Base-by-base conservation (phyloP, 768 basidiomycete genomes). In the Leccinellum albellum region DNA sequence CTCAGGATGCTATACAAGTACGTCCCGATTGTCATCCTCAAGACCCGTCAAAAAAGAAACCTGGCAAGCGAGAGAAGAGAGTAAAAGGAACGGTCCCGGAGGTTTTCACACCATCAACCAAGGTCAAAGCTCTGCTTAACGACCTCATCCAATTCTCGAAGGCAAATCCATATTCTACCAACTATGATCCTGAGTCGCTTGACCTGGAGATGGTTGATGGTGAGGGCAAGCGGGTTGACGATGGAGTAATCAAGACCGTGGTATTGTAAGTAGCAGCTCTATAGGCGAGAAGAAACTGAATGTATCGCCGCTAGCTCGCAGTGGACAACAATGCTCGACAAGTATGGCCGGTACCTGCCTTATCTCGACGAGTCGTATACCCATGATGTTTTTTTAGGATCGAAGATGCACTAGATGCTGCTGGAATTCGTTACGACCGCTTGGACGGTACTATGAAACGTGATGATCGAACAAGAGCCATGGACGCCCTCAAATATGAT, bases 381-480 rank as follows among this genome's bases (percentile, higher is more conserved):
- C 57, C 44, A 48, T 17, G 12, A 29, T 1, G 42, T n/a, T 56
- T 50, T 51, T 50, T 51, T 61, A 91, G 91, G 70, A 82, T 98
- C 53, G 93, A 95, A 72, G 94, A 95, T 62, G 94, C 94, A 29
- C 73, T 98, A 29, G 88, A 92, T 63, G 78, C 82, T 31, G 83
- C 87, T 10, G 81, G 84, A 26, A 99, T 99, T 67, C 83, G 82
- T 24, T 97, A 92, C 70, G 90, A 94, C 64, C 87, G 97, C 50
- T 75, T 99, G 44, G 97, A 99, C 71, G 97, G 97, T 1, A 94
- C 93, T 3, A 99, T 99, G 97, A 95, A 91, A 70, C 88, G 96
- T 49, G 95, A 97, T 53, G 94, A 96, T 54, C 86, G 97, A 17
- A 88, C 86, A 13, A 82, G 83, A 54, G 91, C 97, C 4, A 95